Evolutionary conservation across 106 monocot genomes (phyloP).

Genomic region (Iris macrosiphon): DNA sequence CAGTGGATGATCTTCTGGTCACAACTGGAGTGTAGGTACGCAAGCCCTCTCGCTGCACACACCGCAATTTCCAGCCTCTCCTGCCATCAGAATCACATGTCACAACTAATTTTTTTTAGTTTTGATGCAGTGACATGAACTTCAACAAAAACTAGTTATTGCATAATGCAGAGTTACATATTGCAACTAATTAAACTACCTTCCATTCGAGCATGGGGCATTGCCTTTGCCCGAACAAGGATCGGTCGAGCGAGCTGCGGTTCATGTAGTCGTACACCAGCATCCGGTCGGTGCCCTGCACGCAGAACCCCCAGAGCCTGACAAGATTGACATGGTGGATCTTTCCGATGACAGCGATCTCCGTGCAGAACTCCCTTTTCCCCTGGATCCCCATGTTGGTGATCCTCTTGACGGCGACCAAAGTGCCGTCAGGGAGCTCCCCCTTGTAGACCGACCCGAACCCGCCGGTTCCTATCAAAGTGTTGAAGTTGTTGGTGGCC

Average conservation of each 20-base stretch:
- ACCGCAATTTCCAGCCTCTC: constrained; percentile 68
- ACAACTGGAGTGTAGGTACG: constrained; percentile 81
- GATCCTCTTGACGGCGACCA: constrained; percentile 79
- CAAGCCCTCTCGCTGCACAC: constrained; percentile 76
- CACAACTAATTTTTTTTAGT: no score
- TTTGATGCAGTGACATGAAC: no score
- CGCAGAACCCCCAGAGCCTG: constrained; percentile 83
- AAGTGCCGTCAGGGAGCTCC: constrained; percentile 44
- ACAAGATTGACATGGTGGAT: constrained; percentile 95
- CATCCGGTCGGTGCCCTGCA: constrained; percentile 46
- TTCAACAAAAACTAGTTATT: no score
- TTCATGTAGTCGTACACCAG: constrained; percentile 99
- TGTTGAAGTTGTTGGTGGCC: constrained; percentile 53
- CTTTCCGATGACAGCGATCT: constrained; percentile 91
- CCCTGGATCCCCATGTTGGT: constrained; percentile 38
- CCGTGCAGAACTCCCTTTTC: constrained; percentile 79
- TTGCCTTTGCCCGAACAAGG: constrained; percentile 42
- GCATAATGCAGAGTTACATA: no score
- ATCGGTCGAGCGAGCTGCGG: constrained; percentile 68
- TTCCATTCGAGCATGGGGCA: constrained; percentile 75
- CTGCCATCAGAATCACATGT: background rate
- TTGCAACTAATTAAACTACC: constrained; percentile 1
- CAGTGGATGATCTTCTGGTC: constrained; percentile 88
- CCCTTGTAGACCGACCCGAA: constrained; percentile 92
- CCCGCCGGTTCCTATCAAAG: constrained; percentile 72